Evolutionary conservation across 306 rosid genomes (phyloP), one percentile per base, ranked within the genome.

Genomic region (Vigna radiata): DNA sequence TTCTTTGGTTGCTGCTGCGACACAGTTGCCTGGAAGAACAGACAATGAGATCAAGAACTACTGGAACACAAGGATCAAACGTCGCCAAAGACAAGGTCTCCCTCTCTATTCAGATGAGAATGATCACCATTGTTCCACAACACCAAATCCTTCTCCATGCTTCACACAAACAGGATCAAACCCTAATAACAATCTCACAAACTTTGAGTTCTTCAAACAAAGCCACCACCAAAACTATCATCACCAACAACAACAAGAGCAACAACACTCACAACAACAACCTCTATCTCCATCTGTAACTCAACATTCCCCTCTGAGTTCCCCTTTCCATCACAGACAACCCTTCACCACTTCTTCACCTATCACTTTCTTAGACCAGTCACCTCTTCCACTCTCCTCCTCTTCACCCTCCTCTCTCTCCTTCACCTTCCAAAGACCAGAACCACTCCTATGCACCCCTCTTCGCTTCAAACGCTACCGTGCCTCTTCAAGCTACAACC

Each of bases 41-140:
- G 98, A 94, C 78, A 91, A 94, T 50, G 98, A 94, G 60, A 94
- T 94, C 37, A 94, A 95, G 83, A 95, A 92, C 72, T 95, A 90
- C 8, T 92, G 97, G 98, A 92, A 95, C 84, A 92, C 98, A 1
- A 89, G 98, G 53, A 82, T 95, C 14, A 92, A 92, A 68, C 75
- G 96, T 5, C 86, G 96, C 6, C 89, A 88, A 62, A 89, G 97
- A 23, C 96, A 89, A 66, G 97, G 98, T 29, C 72, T 92, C 2
- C 91, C 97, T 10, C 83, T 90, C 0, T 92, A 95, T 72, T 84
- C 96, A 4, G 77, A 76, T 0, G 91, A 86, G 4, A 37, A 21
- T 11, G 59, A 55, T 81, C 14, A 25, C 27, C 71, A 21, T 5
- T 10, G 46, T 9, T 41, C 81, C 2, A 73, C 87, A 0, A 74